These are phyloP conservation scores for Eucalyptus pauciflora DNA, from an alignment of 345 rosid species.

Conservation along the genomic window DNA sequence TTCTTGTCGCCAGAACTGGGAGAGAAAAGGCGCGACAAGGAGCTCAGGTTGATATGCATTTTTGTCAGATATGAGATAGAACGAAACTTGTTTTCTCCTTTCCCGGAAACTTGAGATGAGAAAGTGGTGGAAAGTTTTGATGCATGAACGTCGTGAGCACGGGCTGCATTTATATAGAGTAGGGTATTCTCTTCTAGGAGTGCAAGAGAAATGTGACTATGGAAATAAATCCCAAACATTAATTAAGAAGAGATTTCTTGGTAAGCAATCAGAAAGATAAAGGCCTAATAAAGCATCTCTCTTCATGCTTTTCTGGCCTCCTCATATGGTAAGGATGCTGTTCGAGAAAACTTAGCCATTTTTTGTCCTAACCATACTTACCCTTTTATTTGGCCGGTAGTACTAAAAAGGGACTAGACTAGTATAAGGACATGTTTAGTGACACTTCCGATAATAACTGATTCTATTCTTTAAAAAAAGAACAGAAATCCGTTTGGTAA, in stretches of 20 bases:
- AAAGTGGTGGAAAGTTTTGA: neutral
- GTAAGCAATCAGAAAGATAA: neutral
- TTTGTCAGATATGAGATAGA: neutral
- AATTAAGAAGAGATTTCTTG: neutral
- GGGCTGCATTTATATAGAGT: neutral
- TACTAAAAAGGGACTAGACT: neutral
- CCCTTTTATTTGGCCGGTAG: neutral
- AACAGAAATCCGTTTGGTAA: no score
- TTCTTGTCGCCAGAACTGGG: neutral
- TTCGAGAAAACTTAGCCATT: neutral
- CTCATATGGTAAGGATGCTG: neutral
- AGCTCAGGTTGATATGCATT: neutral
- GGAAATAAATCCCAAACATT: neutral
- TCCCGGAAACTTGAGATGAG: neutral
- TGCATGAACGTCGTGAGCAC: neutral
- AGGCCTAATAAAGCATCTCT: neutral
- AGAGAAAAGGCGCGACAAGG: neutral
- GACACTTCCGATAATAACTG: accelerated
- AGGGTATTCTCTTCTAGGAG: neutral
- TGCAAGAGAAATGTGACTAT: neutral
- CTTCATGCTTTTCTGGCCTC: neutral
- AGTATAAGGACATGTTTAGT: no score
- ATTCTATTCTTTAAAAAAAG: no score
- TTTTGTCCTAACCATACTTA: neutral
- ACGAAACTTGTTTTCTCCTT: neutral